Percentiles rank a stretch among this genome's conserved stretches.
These are phyloP conservation scores for Paulownia fortunei DNA, from an alignment of 257 asterid genomes.

Conservation along the genomic window DNA sequence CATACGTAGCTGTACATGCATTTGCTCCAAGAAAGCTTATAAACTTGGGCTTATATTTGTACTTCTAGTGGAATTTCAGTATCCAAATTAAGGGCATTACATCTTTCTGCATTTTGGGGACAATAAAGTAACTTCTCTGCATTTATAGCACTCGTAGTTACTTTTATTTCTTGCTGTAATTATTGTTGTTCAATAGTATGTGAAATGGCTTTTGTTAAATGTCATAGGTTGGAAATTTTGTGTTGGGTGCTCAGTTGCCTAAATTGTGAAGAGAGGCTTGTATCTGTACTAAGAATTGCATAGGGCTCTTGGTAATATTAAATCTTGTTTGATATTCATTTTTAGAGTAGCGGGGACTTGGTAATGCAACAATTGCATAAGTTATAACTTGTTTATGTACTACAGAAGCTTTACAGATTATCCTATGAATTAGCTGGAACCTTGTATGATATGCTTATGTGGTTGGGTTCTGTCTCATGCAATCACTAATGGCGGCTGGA, in stretches of 20 bases:
- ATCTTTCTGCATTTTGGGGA: slow-evolving; percentile 7
- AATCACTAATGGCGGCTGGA: background rate
- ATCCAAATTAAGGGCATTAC: background rate
- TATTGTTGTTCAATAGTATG: background rate
- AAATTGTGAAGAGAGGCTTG: background rate
- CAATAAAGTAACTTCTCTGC: background rate
- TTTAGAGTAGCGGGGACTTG: slow-evolving; percentile 5
- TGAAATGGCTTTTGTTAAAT: slow-evolving; percentile 13
- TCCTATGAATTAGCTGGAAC: slow-evolving; percentile 7
- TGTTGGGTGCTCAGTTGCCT: slow-evolving; percentile 22
- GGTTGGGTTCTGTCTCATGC: slow-evolving; percentile 13
- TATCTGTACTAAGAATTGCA: background rate
- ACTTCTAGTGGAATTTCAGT: background rate
- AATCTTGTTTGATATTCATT: background rate
- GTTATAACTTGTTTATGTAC: slow-evolving; percentile 17
- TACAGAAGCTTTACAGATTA: background rate
- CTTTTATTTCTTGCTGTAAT: background rate
- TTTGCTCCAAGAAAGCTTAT: background rate
- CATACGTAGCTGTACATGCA: background rate
- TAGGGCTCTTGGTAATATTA: background rate
- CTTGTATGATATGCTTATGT: slow-evolving; percentile 4
- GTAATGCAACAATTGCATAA: background rate
- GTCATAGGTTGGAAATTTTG: slow-evolving; percentile 3
- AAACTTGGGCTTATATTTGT: background rate
- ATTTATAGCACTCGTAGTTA: background rate